A percentile compares a stretch with the other conserved stretches of the same genome.
Evolutionary conservation across 192 early-diverging fungal species (phyloP).

Genomic region (Podila minutissima): DNA sequence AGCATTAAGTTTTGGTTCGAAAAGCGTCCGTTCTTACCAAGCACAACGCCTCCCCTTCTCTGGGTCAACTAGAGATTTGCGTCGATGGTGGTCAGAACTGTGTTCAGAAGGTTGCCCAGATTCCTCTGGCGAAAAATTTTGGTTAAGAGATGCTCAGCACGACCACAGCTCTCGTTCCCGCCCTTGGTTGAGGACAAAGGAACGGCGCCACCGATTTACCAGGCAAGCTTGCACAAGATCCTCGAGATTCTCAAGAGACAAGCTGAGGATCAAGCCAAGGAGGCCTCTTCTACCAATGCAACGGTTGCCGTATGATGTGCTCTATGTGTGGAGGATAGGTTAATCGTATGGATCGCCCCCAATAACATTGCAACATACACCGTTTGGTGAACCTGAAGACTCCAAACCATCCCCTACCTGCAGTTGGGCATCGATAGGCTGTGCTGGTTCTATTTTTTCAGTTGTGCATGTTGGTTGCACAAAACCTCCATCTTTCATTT

Average conservation of each 20-base stretch:
- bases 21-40: neutral
- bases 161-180: neutral
- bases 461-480: too few relatives aligned
- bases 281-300: too few relatives aligned
- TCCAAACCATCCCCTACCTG: too few relatives aligned
- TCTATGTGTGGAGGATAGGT: neutral
- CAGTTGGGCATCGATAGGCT: too few relatives aligned
- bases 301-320: neutral
- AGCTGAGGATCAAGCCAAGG: neutral
- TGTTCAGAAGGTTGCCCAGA: neutral
- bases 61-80: neutral
- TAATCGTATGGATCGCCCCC: too few relatives aligned
- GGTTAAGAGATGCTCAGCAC: neutral
- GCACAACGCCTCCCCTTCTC: neutral
- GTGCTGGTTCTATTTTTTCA: too few relatives aligned
- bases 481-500: too few relatives aligned
- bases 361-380: too few relatives aligned
- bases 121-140: neutral
- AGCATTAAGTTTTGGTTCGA: too few relatives aligned
- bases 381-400: too few relatives aligned
- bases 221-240: neutral
- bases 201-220: neutral
- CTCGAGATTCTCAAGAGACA: neutral
- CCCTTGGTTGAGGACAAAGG: neutral
- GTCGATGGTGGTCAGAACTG: neutral